Conservation (phyloP, 2,329 filamentous ascomycete genomes). For the Paecilomyces sp. region DNA sequence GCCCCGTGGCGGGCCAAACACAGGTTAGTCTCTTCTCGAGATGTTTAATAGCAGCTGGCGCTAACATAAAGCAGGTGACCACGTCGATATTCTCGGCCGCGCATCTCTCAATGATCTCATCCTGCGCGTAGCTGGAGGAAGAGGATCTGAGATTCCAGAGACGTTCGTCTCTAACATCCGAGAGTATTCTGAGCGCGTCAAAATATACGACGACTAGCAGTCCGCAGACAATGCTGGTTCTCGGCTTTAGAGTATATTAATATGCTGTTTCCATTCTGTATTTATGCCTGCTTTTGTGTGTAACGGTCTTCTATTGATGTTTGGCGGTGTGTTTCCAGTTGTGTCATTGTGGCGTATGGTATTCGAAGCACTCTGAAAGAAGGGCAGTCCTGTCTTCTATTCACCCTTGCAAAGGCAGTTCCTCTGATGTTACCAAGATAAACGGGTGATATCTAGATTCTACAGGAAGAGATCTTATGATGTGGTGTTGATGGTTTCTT, state of each 20-base stretch:
- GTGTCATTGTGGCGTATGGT: neutral
- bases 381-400: neutral
- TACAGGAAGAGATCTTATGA: neutral
- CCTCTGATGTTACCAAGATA: neutral
- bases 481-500: neutral
- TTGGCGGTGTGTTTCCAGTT: neutral
- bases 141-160: slow-evolving; percentile 70
- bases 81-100: slow-evolving; percentile 90
- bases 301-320: neutral
- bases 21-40: slow-evolving; percentile 36
- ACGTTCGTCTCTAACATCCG: slow-evolving; percentile 72
- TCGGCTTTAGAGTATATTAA: neutral
- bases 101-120: slow-evolving; percentile 87
- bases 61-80: slow-evolving; percentile 56
- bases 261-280: neutral
- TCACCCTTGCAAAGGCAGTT: neutral
- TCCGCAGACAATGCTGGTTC: neutral
- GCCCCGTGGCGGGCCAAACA: slow-evolving; percentile 64
- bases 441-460: neutral
- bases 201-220: slow-evolving; percentile 62
- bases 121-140: slow-evolving; percentile 75
- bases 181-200: slow-evolving; percentile 75
- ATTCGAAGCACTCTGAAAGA: neutral
- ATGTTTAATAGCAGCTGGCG: neutral
- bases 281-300: neutral